Evolutionary conservation across 108 stramenopile species (phyloP).

Genomic region (Cyclostephanos invisitatus): DNA sequence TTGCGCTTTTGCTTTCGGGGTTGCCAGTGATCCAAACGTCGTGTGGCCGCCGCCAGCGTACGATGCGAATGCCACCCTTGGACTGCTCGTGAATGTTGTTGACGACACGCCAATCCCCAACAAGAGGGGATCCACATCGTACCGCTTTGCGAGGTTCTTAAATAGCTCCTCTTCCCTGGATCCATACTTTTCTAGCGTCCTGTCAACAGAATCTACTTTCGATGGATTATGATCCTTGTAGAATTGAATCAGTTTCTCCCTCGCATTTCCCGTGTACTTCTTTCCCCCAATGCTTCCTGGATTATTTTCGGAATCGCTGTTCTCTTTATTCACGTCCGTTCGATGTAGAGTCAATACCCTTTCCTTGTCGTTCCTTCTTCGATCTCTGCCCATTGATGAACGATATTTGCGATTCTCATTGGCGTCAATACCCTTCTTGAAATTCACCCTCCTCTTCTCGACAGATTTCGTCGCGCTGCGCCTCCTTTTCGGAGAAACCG

Average conservation of each 20-base stretch:
- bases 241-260: conserved; percentile 12
- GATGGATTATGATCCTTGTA: conserved; percentile 13
- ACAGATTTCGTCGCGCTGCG: not conserved
- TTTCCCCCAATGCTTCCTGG: not conserved
- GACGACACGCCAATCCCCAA: conserved; percentile 4
- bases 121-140: not conserved
- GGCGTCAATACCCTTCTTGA: not conserved
- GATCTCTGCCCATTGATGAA: not conserved
- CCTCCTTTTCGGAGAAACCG: conserved; percentile 5
- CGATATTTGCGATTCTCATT: conserved; percentile 2
- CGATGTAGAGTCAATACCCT: not conserved
- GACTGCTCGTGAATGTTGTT: not conserved
- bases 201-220: not conserved
- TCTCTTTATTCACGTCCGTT: not conserved
- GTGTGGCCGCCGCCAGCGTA: not conserved
- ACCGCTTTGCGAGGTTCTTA: conserved; percentile 6
- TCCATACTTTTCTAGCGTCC: conserved; percentile 9
- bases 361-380: not conserved
- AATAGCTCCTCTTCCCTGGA: conserved; percentile 5
- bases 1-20: not conserved
- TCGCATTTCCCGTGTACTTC: conserved; percentile 3
- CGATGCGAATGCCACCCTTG: not conserved
- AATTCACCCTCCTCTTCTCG: conserved; percentile 1
- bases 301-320: not conserved
- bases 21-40: conserved; percentile 6